These are phyloP conservation scores for Myotisia sp. DNA, from an alignment of 2,329 filamentous ascomycete genomes.

Conservation along the genomic window DNA sequence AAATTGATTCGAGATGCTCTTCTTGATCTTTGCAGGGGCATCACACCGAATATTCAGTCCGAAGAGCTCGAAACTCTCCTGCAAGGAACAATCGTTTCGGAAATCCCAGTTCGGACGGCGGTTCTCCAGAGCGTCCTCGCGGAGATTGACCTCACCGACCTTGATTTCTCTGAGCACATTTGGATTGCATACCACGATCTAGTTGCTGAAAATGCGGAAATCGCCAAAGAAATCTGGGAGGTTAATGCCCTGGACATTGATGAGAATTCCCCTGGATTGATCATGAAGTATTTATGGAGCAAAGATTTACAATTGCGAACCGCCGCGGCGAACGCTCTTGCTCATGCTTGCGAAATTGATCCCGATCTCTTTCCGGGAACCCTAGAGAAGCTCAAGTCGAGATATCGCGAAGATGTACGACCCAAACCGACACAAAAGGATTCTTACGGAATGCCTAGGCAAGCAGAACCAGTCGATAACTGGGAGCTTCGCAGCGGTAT, in stretches of 20 bases:
- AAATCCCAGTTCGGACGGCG: slow-evolving; percentile 66
- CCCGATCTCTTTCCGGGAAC: slow-evolving; percentile 47
- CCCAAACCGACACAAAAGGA: slow-evolving; percentile 72
- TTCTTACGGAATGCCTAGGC: slow-evolving; percentile 86
- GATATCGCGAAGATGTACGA: slow-evolving; percentile 67
- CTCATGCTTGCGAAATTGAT: slow-evolving; percentile 54
- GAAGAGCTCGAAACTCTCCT: slow-evolving; percentile 65
- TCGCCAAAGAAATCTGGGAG: slow-evolving; percentile 85
- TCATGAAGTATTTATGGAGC: slow-evolving; percentile 66
- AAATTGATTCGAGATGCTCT: slow-evolving; percentile 90
- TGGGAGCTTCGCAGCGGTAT: slow-evolving; percentile 89
- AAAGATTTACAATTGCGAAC: slow-evolving; percentile 69
- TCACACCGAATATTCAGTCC: slow-evolving; percentile 64
- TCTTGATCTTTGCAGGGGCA: slow-evolving; percentile 66
- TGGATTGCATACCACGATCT: slow-evolving; percentile 92
- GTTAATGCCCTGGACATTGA: slow-evolving; percentile 68
- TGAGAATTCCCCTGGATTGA: slow-evolving; percentile 48
- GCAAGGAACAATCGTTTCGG: slow-evolving; percentile 61
- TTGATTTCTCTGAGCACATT: slow-evolving; percentile 74
- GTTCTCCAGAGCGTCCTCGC: slow-evolving; percentile 80
- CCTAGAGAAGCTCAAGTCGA: slow-evolving; percentile 50
- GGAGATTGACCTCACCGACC: slow-evolving; percentile 80
- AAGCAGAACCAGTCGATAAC: slow-evolving; percentile 70
- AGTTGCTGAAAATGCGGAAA: slow-evolving; percentile 67
- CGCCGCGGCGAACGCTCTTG: slow-evolving; percentile 67